Evolutionary conservation across 2,329 filamentous ascomycete genomes (phyloP).

Genomic region (Neofusicoccum umdonicola): DNA sequence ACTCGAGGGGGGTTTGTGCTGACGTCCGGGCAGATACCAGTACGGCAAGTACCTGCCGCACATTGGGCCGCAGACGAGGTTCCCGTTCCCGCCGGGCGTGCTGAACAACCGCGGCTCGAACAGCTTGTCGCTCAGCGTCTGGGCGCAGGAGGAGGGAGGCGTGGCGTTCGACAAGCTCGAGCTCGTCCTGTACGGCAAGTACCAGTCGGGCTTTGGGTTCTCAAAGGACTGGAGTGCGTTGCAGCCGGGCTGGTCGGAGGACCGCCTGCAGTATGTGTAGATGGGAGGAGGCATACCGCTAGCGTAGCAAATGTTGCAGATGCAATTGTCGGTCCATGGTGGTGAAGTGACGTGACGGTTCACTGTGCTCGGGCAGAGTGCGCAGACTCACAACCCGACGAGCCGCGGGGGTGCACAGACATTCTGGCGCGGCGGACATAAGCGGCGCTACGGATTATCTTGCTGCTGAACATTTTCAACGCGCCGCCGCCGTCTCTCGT

Average conservation of each 20-base stretch:
- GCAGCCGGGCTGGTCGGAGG: slow-evolving; percentile 17
- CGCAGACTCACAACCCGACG: too few species aligned
- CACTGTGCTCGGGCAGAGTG: too few species aligned
- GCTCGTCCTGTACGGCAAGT: slow-evolving; percentile 54
- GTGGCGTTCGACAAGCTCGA: slow-evolving; percentile 51
- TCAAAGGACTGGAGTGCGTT: slow-evolving; percentile 35
- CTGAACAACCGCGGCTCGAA: slow-evolving; percentile 59
- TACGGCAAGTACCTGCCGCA: slow-evolving; percentile 60
- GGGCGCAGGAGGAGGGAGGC: slow-evolving; percentile 51
- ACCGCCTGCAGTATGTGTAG: slow-evolving; percentile 17
- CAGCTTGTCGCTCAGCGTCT: slow-evolving; percentile 57
- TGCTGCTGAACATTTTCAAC: slow-evolving; percentile 1
- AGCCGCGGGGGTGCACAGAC: too few species aligned
- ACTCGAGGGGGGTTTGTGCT: background rate
- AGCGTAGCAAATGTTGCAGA: background rate
- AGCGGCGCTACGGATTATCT: background rate
- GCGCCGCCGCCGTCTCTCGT: background rate
- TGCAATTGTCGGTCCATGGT: background rate
- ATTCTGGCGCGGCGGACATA: background rate
- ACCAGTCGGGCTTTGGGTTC: slow-evolving; percentile 54
- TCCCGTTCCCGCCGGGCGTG: slow-evolving; percentile 60
- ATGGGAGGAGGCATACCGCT: too few species aligned
- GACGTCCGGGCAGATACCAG: slow-evolving; percentile 34
- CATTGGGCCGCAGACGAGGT: slow-evolving; percentile 60
- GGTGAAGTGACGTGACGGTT: too few species aligned